Conservation (phyloP, 1,284 basidiomycete species). For the Xerocomus cyaneibrunnescens region DNA sequence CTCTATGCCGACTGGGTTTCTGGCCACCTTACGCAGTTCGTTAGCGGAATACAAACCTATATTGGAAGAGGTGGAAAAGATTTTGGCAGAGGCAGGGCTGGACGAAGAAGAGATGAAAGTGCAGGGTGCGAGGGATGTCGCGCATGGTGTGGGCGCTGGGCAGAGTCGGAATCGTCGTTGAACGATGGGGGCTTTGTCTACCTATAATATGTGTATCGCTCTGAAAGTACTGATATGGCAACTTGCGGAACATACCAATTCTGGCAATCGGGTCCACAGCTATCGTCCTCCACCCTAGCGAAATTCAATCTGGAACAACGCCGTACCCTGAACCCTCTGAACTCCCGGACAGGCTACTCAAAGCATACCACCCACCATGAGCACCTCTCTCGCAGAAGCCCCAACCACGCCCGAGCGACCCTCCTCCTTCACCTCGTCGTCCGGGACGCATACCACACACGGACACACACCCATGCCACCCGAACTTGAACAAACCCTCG, state of each 20-base stretch:
- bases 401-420: slow-evolving; percentile 7
- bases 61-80: slow-evolving; percentile 80
- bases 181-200: neutral
- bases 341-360: neutral
- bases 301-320: neutral
- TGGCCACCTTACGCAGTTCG: neutral
- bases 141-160: slow-evolving; percentile 19
- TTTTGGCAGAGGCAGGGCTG: slow-evolving; percentile 81
- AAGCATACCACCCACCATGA: slow-evolving; percentile 9
- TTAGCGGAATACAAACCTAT: slow-evolving; percentile 74
- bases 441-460: slow-evolving; percentile 21
- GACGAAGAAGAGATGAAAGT: slow-evolving; percentile 77
- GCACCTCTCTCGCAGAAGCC: slow-evolving; percentile 7
- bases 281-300: too few species aligned
- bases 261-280: neutral
- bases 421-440: slow-evolving; percentile 6
- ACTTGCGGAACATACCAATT: neutral
- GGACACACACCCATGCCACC: slow-evolving; percentile 48
- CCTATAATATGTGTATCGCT: too few species aligned
- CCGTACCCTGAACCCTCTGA: slow-evolving; percentile 15
- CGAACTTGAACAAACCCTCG: slow-evolving; percentile 75
- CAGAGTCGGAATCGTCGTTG: slow-evolving; percentile 56
- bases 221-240: too few species aligned
- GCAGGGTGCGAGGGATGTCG: slow-evolving; percentile 34
- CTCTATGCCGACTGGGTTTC: neutral